Evolutionary conservation across 139 green algal genomes (phyloP).

Genomic region (Trebouxia sp.): DNA sequence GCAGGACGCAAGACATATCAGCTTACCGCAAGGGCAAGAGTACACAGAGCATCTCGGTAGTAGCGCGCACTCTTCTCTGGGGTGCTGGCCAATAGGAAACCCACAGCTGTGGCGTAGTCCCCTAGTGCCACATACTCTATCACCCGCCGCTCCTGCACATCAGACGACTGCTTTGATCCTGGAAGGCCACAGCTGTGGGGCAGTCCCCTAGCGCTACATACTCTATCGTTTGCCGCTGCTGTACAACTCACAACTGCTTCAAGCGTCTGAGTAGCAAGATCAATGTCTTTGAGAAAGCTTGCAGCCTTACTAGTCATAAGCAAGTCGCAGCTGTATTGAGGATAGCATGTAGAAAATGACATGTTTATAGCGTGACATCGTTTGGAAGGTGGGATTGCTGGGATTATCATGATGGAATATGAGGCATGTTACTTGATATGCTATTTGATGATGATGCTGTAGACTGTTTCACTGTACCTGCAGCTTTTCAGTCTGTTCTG

Average conservation of each 20-base stretch:
- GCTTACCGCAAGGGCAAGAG: constrained; percentile 67
- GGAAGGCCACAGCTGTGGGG: neutral
- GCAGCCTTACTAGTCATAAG: no score
- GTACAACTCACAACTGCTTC: no score
- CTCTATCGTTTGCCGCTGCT: no score
- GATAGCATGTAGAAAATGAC: neutral
- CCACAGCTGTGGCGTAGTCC: constrained; percentile 80
- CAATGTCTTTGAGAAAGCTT: no score
- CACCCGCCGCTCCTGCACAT: constrained; percentile 53
- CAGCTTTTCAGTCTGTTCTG: constrained; percentile 41
- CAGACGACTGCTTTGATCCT: neutral
- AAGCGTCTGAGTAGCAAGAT: no score
- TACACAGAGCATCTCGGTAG: constrained; percentile 74
- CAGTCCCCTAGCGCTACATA: neutral
- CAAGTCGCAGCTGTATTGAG: no score
- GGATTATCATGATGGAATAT: no score
- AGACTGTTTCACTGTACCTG: constrained; percentile 29
- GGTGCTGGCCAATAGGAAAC: constrained; percentile 71
- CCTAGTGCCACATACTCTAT: constrained; percentile 67
- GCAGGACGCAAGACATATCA: no score
- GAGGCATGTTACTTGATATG: no score
- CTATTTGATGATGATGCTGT: neutral
- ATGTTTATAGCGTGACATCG: no score
- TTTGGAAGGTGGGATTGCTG: no score
- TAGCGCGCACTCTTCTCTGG: constrained; percentile 64